Evolutionary conservation across 2,329 filamentous ascomycete genomes (phyloP), one percentile per base, ranked within the genome.

Genomic region (Aspergillus glaucus): DNA sequence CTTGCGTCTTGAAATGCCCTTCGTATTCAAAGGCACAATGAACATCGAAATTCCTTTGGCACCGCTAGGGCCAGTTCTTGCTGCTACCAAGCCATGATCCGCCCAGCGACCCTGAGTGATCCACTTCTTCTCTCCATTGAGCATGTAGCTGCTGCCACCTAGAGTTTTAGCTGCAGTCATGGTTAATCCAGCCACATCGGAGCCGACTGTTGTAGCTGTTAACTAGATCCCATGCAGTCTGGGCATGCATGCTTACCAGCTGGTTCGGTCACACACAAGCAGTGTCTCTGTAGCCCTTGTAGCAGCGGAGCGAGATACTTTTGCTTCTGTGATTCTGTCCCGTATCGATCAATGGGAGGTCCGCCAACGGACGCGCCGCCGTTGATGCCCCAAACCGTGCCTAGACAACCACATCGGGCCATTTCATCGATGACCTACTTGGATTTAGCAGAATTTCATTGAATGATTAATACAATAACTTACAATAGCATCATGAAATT

Each of bases 81-180:
- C 54, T 15, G 52, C 54, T 2, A 50, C 43, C 44, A 91, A 83
- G 59, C 90, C 91, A 72, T 89, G 89, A 66, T 90, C 85, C 53
- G 73, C 79, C 70, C 81, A 89, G 52, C 82, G 80, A 44, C 85
- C 86, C 65, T 87, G 87, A 32, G 85, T 88, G 60, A 87, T 87
- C 85, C 85, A 87, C 69, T 89, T 90, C 77, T 90, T 90, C 47
- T 81, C 86, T 44, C 86, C 86, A 43, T 57, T 59, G 44, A 79
- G 73, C 53, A 76, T 75, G 65, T 86, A 89, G 67, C 82, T 77
- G 64, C 82, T 81, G 42, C 85, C 85, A 59, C 87, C 84, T 3
- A 80, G 65, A 0, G 83, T 86, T 71, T 87, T 87, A 55, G 77
- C 77, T 2, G 86, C 86, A 0, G 86, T 90, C 0, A 87, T 91